phyloP scores from a whole-genome alignment of 2,329 filamentous ascomycete species.

The Fusarium poae region DNA sequence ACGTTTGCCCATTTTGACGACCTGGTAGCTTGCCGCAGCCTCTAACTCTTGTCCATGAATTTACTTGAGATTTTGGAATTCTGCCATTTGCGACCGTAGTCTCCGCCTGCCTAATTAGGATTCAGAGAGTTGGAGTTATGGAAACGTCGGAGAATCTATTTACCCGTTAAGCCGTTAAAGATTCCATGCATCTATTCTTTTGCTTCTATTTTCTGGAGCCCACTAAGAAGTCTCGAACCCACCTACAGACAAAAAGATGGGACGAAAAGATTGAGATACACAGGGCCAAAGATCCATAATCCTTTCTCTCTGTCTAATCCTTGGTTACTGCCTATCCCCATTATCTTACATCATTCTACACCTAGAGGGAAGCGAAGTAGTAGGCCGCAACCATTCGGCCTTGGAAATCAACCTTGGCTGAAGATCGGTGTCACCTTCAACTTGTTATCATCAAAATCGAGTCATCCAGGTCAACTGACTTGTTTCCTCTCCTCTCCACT shows the following conservation, averaged over 20 bases:
- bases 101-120: slow-evolving; percentile 46
- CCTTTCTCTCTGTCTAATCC: background rate
- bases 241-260: background rate
- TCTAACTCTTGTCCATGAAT: slow-evolving; percentile 31
- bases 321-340: background rate
- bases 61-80: slow-evolving; percentile 54
- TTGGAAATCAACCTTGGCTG: slow-evolving; percentile 23
- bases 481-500: slow-evolving; percentile 19
- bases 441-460: slow-evolving; percentile 1
- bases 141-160: slow-evolving; percentile 29
- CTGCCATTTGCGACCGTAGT: slow-evolving; percentile 53
- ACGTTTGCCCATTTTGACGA: slow-evolving; percentile 61
- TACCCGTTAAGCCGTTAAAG: slow-evolving; percentile 20
- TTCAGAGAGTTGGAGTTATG: slow-evolving; percentile 6
- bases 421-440: slow-evolving; percentile 7
- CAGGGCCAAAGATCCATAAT: background rate
- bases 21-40: slow-evolving; percentile 39
- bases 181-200: background rate
- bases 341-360: background rate
- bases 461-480: slow-evolving; percentile 7
- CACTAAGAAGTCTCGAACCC: background rate
- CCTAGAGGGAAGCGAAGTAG: background rate
- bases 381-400: background rate
- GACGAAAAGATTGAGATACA: background rate
- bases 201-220: background rate